Evolutionary conservation across 2,329 filamentous ascomycete genomes (phyloP).

Genomic region (Hymenoscyphus infarciens): DNA sequence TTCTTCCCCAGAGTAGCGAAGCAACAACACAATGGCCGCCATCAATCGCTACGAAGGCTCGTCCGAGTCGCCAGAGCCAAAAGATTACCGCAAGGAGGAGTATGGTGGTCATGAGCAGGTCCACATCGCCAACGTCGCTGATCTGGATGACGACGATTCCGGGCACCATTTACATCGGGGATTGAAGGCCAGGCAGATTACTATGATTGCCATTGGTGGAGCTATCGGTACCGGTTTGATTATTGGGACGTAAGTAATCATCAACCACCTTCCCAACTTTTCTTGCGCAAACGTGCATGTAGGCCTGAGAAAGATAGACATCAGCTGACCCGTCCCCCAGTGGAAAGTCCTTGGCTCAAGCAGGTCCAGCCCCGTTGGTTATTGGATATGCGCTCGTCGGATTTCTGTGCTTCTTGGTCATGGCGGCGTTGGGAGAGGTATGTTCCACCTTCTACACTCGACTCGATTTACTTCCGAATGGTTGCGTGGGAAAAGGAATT

Average conservation of each 20-base stretch:
- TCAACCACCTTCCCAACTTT: background rate
- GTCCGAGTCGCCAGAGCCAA: constrained; percentile 16
- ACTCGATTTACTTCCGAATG: constrained; percentile 64
- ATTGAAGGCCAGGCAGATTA: constrained; percentile 50
- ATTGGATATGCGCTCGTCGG: constrained; percentile 69
- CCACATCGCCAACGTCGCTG: constrained; percentile 6
- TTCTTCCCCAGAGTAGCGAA: background rate
- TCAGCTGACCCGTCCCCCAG: constrained; percentile 18
- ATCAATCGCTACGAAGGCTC: constrained; percentile 19
- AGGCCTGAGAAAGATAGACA: background rate
- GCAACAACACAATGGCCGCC: constrained; percentile 12
- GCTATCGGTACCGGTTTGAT: constrained; percentile 70
- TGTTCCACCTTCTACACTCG: constrained; percentile 68
- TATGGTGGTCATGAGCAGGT: constrained; percentile 12
- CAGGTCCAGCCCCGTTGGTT: constrained; percentile 63
- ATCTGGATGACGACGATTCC: constrained; percentile 37
- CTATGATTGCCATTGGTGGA: constrained; percentile 64
- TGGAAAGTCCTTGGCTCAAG: constrained; percentile 42
- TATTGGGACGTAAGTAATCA: constrained; percentile 51
- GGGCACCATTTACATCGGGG: constrained; percentile 43
- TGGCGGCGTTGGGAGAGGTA: constrained; percentile 71
- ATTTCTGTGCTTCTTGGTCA: constrained; percentile 73
- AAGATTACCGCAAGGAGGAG: constrained; percentile 1
- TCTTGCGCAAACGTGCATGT: too few relatives aligned
- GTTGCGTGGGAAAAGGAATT: background rate